These are phyloP conservation scores for Pseudonitzschia pungens DNA, from an alignment of 108 stramenopile species.

Conservation along the genomic window DNA sequence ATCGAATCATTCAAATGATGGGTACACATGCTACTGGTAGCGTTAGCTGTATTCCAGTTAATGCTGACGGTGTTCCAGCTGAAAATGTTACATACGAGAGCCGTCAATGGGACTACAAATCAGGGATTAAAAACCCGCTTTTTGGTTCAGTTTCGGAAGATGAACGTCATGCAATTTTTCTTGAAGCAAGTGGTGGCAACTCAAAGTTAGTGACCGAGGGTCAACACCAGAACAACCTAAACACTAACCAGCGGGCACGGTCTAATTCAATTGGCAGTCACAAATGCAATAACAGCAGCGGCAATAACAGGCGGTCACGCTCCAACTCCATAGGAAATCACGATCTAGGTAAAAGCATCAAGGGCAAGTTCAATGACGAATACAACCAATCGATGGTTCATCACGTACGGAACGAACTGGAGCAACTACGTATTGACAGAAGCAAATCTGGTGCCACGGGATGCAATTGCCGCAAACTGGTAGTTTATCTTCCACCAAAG, in stretches of 20 bases:
- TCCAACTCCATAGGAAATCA: constrained; percentile 9
- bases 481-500: constrained; percentile 60
- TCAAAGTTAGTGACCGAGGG: neutral
- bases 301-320: constrained; percentile 10
- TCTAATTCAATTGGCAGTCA: constrained; percentile 28
- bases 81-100: constrained; percentile 53
- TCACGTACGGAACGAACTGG: constrained; percentile 76
- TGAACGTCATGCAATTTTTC: constrained; percentile 31
- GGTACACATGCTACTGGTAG: neutral
- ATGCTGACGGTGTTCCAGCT: constrained; percentile 15
- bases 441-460: constrained; percentile 56
- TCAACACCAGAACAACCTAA: constrained; percentile 4
- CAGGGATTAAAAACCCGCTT: constrained; percentile 46
- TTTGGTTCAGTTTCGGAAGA: constrained; percentile 45
- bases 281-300: constrained; percentile 7
- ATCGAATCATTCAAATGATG: constrained; percentile 14
- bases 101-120: constrained; percentile 78
- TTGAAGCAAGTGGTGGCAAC: neutral
- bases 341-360: neutral
- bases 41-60: constrained; percentile 14
- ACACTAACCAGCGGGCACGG: constrained; percentile 24
- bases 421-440: constrained; percentile 66
- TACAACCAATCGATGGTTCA: constrained; percentile 50
- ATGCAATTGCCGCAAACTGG: constrained; percentile 78
- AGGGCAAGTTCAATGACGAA: constrained; percentile 40